Conservation (phyloP, 352 stramenopile species). For the Pythium scleroteichum region DNA sequence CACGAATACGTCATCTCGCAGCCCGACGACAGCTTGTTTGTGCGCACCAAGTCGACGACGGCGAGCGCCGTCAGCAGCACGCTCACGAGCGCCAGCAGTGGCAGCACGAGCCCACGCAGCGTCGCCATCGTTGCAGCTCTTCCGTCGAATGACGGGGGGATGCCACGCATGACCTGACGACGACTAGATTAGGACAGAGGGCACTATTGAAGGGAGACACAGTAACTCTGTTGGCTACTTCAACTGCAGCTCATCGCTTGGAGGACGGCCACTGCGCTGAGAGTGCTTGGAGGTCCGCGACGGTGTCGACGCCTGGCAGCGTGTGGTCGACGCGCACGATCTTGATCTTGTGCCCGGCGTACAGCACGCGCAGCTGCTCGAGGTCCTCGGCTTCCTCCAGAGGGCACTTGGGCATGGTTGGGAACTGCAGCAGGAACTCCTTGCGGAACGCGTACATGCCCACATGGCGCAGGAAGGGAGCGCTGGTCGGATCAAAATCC, state of each 20-base stretch:
- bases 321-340: constrained; percentile 63
- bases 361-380: constrained; percentile 85
- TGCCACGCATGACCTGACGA: constrained; percentile 17
- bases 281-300: constrained; percentile 59
- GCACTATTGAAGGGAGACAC: constrained; percentile 1
- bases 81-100: constrained; percentile 52
- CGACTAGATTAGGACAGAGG: neutral
- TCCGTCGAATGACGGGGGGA: constrained; percentile 1
- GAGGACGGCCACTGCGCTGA: constrained; percentile 38
- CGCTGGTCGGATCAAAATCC: constrained; percentile 45
- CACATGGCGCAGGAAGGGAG: constrained; percentile 71
- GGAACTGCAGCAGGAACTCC: constrained; percentile 73
- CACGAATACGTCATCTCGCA: constrained; percentile 89
- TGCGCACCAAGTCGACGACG: constrained; percentile 43
- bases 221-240: constrained; percentile 3
- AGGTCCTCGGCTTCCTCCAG: constrained; percentile 76
- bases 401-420: constrained; percentile 46
- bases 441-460: constrained; percentile 81
- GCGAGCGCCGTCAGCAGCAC: constrained; percentile 32
- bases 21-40: constrained; percentile 33
- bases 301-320: constrained; percentile 67
- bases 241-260: neutral
- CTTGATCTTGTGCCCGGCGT: constrained; percentile 70
- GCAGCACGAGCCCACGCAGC: constrained; percentile 41
- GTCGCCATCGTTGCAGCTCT: constrained; percentile 10